Evolutionary conservation across 176 grass and related monocot species (phyloP).

Genomic region (Carex scoparia): DNA sequence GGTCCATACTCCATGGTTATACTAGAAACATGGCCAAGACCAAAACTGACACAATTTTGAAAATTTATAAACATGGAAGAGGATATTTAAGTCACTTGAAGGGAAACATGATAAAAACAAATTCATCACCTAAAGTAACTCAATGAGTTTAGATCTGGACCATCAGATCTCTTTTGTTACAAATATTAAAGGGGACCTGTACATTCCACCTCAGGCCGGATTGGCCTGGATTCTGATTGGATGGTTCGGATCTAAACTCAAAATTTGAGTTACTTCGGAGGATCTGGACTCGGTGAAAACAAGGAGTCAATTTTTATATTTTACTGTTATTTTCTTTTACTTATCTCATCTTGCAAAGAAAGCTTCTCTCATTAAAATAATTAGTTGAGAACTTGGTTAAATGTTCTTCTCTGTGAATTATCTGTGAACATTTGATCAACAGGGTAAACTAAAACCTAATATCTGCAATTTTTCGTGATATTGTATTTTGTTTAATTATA

Average conservation of each 20-base stretch:
- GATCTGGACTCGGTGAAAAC: neutral
- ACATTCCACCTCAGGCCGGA: no score
- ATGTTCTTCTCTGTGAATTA: neutral
- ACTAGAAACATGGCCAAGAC: neutral
- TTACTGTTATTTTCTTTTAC: neutral
- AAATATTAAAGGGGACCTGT: no score
- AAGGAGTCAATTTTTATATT: neutral
- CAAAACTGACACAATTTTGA: neutral
- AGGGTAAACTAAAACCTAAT: constrained; percentile 12
- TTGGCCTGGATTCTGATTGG: no score
- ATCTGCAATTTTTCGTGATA: constrained; percentile 6
- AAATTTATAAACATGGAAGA: neutral
- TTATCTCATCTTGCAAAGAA: neutral
- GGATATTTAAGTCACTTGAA: neutral
- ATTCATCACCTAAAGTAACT: no score
- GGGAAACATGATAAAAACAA: neutral
- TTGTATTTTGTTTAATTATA: constrained; percentile 25
- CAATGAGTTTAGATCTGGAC: no score
- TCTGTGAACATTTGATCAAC: neutral
- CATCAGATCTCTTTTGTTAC: no score
- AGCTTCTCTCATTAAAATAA: neutral
- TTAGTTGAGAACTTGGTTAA: neutral
- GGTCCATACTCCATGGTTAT: no score
- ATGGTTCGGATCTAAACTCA: no score
- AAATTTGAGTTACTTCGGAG: no score